A percentile compares a stretch with the other conserved stretches of the same genome.
These are phyloP conservation scores for Oryza nivara DNA, from an alignment of 176 grass and related monocot genomes.

Conservation along the genomic window DNA sequence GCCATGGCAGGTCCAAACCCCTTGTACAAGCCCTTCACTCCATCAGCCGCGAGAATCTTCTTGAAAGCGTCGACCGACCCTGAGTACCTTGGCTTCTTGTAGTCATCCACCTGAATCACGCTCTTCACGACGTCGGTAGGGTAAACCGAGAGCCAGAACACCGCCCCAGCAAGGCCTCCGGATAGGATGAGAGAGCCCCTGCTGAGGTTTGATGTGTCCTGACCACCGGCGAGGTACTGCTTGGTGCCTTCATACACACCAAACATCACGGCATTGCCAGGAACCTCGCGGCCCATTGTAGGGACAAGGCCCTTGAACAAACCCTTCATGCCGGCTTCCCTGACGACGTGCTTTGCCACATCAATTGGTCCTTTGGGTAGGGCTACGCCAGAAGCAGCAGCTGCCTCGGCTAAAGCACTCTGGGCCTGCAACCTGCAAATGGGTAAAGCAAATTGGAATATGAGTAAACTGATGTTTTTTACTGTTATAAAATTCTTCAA, in stretches of 20 bases:
- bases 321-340: conserved; percentile 60
- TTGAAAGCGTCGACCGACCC: conserved; percentile 72
- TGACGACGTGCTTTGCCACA: conserved; percentile 77
- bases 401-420: conserved; percentile 56
- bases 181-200: conserved; percentile 71
- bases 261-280: conserved; percentile 88
- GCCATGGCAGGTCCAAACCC: conserved; percentile 93
- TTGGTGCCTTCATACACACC: conserved; percentile 79
- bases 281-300: conserved; percentile 79
- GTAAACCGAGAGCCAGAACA: conserved; percentile 70
- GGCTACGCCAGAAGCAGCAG: conserved; percentile 33
- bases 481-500: background rate
- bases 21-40: conserved; percentile 84
- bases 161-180: conserved; percentile 73
- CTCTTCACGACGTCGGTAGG: conserved; percentile 91
- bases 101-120: conserved; percentile 93
- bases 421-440: conserved; percentile 82
- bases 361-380: conserved; percentile 81
- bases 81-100: conserved; percentile 77
- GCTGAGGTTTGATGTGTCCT: conserved; percentile 65
- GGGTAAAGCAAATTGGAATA: background rate
- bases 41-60: conserved; percentile 78
- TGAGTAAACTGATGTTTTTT: background rate
- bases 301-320: conserved; percentile 86
- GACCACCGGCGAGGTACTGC: conserved; percentile 69